Conservation (phyloP, 768 basidiomycete species). For the Boletellus emodensis region DNA sequence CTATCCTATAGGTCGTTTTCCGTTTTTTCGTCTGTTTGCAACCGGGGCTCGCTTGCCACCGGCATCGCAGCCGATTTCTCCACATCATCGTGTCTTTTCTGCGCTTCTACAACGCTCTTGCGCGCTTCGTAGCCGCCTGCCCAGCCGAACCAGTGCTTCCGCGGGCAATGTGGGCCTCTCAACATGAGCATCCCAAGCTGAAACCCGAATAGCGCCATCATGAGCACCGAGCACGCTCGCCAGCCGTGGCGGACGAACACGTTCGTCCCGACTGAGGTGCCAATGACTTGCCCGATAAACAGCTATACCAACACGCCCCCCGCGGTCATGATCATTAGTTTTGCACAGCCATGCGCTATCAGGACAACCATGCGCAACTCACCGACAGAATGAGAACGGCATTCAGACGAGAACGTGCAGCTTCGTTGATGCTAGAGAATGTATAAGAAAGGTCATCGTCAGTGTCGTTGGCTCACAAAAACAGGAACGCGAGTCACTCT, state of each 20-base stretch:
- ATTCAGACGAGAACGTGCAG: slow-evolving; percentile 68
- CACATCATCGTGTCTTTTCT: not conserved
- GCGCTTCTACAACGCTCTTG: slow-evolving; percentile 33
- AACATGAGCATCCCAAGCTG: slow-evolving; percentile 54
- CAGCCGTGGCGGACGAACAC: slow-evolving; percentile 71
- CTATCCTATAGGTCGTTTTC: not conserved
- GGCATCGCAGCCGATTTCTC: not conserved
- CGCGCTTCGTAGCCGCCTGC: slow-evolving; percentile 50
- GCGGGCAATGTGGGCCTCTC: slow-evolving; percentile 61
- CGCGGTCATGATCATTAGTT: too few relatives aligned
- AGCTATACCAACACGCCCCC: slow-evolving; percentile 26
- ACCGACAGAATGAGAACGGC: slow-evolving; percentile 72
- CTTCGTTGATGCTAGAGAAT: not conserved
- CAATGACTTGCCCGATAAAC: slow-evolving; percentile 81
- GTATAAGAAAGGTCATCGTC: not conserved
- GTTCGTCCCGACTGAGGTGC: slow-evolving; percentile 68
- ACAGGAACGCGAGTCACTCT: slow-evolving; percentile 8
- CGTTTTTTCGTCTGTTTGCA: slow-evolving; percentile 7
- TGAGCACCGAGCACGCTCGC: slow-evolving; percentile 59
- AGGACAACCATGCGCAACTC: slow-evolving; percentile 14
- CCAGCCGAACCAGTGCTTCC: slow-evolving; percentile 58
- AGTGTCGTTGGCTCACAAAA: not conserved
- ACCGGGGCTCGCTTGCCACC: not conserved
- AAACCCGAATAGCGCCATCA: slow-evolving; percentile 54
- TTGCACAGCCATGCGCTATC: too few relatives aligned